Conservation (phyloP, 2,329 filamentous ascomycete genomes). For the Alternaria arbusti region DNA sequence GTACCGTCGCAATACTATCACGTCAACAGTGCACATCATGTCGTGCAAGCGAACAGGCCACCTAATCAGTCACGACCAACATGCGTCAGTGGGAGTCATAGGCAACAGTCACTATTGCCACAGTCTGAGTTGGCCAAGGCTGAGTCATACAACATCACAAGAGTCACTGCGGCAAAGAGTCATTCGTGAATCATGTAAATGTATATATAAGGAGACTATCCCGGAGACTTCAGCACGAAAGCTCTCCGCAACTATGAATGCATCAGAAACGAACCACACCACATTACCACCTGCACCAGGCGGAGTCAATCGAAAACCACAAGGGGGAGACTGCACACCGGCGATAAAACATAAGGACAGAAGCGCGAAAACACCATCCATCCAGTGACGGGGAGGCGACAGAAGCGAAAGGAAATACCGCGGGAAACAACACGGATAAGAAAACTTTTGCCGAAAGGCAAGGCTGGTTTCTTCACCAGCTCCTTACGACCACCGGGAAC, state of each 20-base stretch:
- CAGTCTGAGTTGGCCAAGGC: background rate
- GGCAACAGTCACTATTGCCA: background rate
- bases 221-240: constrained; percentile 17
- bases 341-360: constrained; percentile 24
- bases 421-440: constrained; percentile 17
- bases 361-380: constrained; percentile 19
- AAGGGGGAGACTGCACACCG: constrained; percentile 46
- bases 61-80: background rate
- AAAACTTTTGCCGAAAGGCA: constrained; percentile 37
- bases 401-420: constrained; percentile 9
- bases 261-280: constrained; percentile 5
- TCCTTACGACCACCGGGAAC: constrained; percentile 41
- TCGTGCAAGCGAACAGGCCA: no score
- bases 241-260: constrained; percentile 1
- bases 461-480: constrained; percentile 46
- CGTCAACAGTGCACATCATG: background rate
- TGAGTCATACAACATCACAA: constrained; percentile 2
- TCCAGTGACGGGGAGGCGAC: constrained; percentile 5
- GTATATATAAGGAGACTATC: constrained; percentile 29
- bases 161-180: constrained; percentile 10
- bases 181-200: constrained; percentile 21
- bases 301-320: constrained; percentile 47
- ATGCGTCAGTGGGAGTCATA: background rate
- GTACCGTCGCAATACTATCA: background rate
- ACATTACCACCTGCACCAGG: constrained; percentile 33